Evolutionary conservation across 2,329 filamentous ascomycete genomes (phyloP), one percentile per base, ranked within the genome.

Genomic region (Xylaria sp.): DNA sequence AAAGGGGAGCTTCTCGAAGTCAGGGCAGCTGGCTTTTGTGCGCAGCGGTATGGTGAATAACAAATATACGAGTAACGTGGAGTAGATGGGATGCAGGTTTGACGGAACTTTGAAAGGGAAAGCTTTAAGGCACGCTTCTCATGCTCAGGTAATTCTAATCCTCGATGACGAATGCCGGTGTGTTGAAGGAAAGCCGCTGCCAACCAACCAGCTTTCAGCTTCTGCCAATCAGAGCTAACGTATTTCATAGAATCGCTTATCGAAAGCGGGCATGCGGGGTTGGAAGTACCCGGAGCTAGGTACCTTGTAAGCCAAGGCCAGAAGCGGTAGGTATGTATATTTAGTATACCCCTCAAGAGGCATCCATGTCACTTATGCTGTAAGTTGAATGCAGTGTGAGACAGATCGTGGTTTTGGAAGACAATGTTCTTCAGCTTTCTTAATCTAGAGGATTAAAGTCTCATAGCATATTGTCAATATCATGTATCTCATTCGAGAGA

Each of bases 131-230:
- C 20, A 67, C 54, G 23, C 18, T 57, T 28, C n/a, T 63, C 54
- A 41, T 65, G 62, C 63, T 69, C 63, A 66, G 59, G 48, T 20
- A 69, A 62, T 61, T 56, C 70, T 66, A 68, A 69, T 69, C 76
- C 74, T 78, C 74, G 70, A 77, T 77, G 72, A 73, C 73, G 75
- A 72, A 75, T 74, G 75, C 70, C 67, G 39, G 39, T 55, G 65
- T 37, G 44, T 55, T 54, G 25, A 31, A 60, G 20, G 37, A 50
- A 39, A 39, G 63, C 60, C 69, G 65, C 60, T 66, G 65, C 48
- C 51, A 31, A 23, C 39, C 46, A 20, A 20, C 25, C 44, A 70
- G 56, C 68, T 65, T 41, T 20, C 8, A 65, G 65, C 61, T 65
- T 57, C 65, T 41, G 25, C 68, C 68, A 67, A 70, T 67, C 64